A percentile compares a stretch with the other conserved stretches of the same genome.
Conservation (phyloP, 2,329 filamentous ascomycete genomes). For the Sclerotinia glacialis region DNA sequence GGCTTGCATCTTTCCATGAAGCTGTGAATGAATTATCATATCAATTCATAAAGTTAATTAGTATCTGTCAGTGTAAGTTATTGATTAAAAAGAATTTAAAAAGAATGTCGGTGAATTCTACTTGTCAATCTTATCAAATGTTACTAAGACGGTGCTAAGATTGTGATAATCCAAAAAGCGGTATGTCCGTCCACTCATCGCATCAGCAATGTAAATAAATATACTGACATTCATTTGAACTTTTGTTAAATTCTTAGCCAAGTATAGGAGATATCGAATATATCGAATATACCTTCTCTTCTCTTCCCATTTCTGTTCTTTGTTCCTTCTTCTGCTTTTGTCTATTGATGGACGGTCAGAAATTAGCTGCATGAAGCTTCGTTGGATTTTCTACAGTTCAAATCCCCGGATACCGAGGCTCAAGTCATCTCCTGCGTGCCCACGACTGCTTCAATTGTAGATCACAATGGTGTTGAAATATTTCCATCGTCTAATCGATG, state of each 20-base stretch:
- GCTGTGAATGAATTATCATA: neutral
- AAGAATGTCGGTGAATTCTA: neutral
- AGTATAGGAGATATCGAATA: neutral
- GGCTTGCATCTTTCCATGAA: neutral
- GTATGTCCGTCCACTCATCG: neutral
- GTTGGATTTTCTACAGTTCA: neutral
- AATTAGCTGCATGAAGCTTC: conserved; percentile 4
- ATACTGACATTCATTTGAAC: neutral
- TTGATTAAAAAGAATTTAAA: neutral
- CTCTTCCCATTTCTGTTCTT: neutral
- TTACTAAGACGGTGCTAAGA: neutral
- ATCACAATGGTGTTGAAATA: conserved; percentile 30
- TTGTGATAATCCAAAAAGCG: neutral
- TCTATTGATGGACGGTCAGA: neutral
- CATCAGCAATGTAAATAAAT: neutral
- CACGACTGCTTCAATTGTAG: neutral
- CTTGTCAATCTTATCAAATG: conserved; percentile 1
- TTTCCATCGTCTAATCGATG: conserved; percentile 36
- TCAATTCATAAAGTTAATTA: neutral
- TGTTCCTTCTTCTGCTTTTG: neutral
- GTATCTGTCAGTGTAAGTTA: neutral
- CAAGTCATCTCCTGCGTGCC: neutral
- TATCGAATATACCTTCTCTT: neutral
- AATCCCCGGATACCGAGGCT: neutral
- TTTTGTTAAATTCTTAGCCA: neutral